phyloP scores from a whole-genome alignment of 2,329 filamentous ascomycete genomes.

The Parascedosporium putredinis region DNA sequence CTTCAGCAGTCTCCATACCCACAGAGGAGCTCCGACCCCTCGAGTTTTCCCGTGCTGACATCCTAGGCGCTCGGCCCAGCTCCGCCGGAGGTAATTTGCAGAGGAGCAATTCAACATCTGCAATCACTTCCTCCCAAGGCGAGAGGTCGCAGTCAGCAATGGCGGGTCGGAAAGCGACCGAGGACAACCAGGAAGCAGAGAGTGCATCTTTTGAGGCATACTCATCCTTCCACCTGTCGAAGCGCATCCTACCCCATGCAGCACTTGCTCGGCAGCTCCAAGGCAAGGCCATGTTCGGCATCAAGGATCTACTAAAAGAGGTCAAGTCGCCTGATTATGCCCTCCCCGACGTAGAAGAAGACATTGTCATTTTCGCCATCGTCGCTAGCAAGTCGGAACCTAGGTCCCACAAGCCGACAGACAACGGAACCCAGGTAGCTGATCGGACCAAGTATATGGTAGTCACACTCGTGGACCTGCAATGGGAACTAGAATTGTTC shows the following conservation, averaged over 20 bases:
- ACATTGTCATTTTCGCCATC: conserved; percentile 82
- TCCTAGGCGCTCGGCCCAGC: conserved; percentile 33
- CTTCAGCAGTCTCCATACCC: conserved; percentile 43
- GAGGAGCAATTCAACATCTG: conserved; percentile 5
- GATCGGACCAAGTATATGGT: conserved; percentile 85
- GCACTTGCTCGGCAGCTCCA: conserved; percentile 68
- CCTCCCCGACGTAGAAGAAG: conserved; percentile 71
- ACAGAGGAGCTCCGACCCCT: conserved; percentile 35
- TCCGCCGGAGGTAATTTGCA: conserved; percentile 32
- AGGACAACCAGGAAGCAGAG: conserved; percentile 23
- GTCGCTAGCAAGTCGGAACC: conserved; percentile 84
- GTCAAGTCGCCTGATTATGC: conserved; percentile 78
- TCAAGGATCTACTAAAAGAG: conserved; percentile 70
- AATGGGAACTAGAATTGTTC: conserved; percentile 84
- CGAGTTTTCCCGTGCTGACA: conserved; percentile 53
- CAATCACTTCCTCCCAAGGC: background rate
- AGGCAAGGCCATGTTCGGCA: conserved; percentile 63
- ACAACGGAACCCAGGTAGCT: conserved; percentile 36
- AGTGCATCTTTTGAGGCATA: conserved; percentile 71
- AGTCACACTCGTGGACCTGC: conserved; percentile 74
- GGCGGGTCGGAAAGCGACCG: conserved; percentile 7
- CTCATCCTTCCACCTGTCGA: conserved; percentile 74
- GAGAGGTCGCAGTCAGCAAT: conserved; percentile 9
- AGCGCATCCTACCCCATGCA: conserved; percentile 70
- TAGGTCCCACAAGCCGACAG: conserved; percentile 42